Evolutionary conservation across 352 stramenopile species (phyloP).

Genomic region (Globisporangium middletonii): DNA sequence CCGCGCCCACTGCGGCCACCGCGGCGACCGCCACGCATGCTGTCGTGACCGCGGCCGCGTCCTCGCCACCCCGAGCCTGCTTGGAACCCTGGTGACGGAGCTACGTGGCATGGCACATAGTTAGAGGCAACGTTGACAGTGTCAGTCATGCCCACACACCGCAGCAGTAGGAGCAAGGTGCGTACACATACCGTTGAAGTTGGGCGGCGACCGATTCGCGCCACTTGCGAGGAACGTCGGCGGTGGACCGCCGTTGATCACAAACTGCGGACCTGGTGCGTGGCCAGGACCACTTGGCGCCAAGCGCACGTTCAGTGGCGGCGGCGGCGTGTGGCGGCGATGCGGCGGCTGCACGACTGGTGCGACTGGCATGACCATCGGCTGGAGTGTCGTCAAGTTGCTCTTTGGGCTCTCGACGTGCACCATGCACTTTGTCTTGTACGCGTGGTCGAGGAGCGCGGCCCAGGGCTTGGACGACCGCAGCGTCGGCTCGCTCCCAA

Average conservation of each 20-base stretch:
- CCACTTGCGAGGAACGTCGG: constrained; percentile 8
- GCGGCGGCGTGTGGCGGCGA: constrained; percentile 5
- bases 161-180: not conserved
- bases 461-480: constrained; percentile 82
- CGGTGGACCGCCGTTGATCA: constrained; percentile 6
- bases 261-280: not conserved
- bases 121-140: not conserved
- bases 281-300: constrained; percentile 1
- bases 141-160: not conserved
- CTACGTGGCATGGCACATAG: not conserved
- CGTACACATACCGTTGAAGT: constrained; percentile 10
- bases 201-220: constrained; percentile 10
- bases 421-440: constrained; percentile 66
- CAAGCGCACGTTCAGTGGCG: constrained; percentile 7
- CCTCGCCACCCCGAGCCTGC: constrained; percentile 24
- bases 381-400: constrained; percentile 65
- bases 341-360: constrained; percentile 9
- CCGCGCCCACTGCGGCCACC: constrained; percentile 27
- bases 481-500: constrained; percentile 76
- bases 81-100: constrained; percentile 7
- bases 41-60: constrained; percentile 30
- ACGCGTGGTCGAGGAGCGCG: constrained; percentile 67
- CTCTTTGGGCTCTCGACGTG: constrained; percentile 74
- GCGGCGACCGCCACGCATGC: constrained; percentile 14
- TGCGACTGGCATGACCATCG: constrained; percentile 36